These are phyloP conservation scores for Trichoderma reesei DNA, from an alignment of 495 filamentous ascomycete species.

Conservation along the genomic window DNA sequence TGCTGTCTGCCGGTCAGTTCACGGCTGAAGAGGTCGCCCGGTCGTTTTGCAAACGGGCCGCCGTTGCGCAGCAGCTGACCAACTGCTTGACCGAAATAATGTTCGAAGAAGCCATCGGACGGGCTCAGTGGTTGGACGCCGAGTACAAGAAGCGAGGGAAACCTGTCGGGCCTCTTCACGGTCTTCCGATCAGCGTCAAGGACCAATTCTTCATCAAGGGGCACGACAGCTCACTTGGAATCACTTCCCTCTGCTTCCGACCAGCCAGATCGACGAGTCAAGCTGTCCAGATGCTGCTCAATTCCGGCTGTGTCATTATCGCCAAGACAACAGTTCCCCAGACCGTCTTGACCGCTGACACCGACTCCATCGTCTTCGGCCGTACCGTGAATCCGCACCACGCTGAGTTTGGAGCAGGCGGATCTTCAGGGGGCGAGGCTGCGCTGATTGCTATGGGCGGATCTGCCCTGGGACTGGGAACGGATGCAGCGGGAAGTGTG, in stretches of 20 bases:
- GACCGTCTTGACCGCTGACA: constrained; percentile 40
- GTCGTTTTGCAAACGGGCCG: constrained; percentile 28
- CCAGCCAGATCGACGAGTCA: not conserved
- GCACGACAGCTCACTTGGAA: not conserved
- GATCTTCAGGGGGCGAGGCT: constrained; percentile 53
- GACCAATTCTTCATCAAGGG: constrained; percentile 55
- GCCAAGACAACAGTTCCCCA: constrained; percentile 47
- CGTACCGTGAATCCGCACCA: constrained; percentile 55
- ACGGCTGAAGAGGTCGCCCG: constrained; percentile 21
- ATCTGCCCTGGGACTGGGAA: constrained; percentile 38
- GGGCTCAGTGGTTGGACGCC: constrained; percentile 48
- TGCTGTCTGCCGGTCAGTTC: constrained; percentile 20
- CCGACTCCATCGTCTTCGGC: constrained; percentile 54
- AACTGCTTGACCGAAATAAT: constrained; percentile 61
- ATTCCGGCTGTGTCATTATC: constrained; percentile 37
- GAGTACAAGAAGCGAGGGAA: constrained; percentile 35
- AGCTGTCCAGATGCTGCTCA: constrained; percentile 24
- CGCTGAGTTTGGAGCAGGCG: constrained; percentile 46
- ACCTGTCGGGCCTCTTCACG: constrained; percentile 53
- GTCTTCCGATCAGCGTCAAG: constrained; percentile 57
- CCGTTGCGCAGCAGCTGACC: constrained; percentile 26
- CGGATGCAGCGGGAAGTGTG: constrained; percentile 64
- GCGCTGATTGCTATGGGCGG: constrained; percentile 37
- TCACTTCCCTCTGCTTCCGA: not conserved
- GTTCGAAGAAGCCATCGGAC: constrained; percentile 49